Base-by-base conservation (phyloP, 2,329 filamentous ascomycete species). In the Corniculantispora saksenae region DNA sequence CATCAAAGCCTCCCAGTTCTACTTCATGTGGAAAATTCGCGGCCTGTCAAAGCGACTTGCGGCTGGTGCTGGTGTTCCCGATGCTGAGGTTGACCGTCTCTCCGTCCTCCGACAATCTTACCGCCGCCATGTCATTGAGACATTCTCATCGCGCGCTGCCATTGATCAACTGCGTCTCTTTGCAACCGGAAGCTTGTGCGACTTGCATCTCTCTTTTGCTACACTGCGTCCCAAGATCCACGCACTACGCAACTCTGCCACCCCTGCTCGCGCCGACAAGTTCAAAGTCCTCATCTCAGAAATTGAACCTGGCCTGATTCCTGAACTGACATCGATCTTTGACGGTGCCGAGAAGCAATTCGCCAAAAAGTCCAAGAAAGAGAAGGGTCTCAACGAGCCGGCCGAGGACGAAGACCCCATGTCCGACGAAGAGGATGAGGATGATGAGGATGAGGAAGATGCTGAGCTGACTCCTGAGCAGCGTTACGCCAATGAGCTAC, bases 11-110 rank as follows among this genome's bases (percentile, higher is more conserved):
- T 84, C 91, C 59, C 84, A 93, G 55, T 93, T 96, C 78, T 98
- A 97, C 79, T 97, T 97, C 74, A 92, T 97, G 88, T 99, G 95
- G 95, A 94, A 95, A 74, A 85, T 91, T 25, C 86, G 87, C 61
- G 81, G 83, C 61, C 72, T 92, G 66, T 81, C 83, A 67, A 80
- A 83, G 62, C 77, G 84, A 19, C 76, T 92, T 43, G 79, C 82
- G 19, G 82, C 83, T 29, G 84, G 87, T 51, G 82, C 81, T 4
- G 83, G 79, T 61, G 77, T 92, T 63, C 72, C 86, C 1, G 82
- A 86, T 58, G 76, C 80, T 8, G 84, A 88, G 9, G 80, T 93
- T 35, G 86, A 91, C 69, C 77, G 84, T 25, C 79, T 90, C n/a
- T 82, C 84, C 9, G 72, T 82, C 9, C 76, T 85, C 67, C 84